Base-by-base conservation (phyloP, 768 basidiomycete species). In the Mycena crocata region DNA sequence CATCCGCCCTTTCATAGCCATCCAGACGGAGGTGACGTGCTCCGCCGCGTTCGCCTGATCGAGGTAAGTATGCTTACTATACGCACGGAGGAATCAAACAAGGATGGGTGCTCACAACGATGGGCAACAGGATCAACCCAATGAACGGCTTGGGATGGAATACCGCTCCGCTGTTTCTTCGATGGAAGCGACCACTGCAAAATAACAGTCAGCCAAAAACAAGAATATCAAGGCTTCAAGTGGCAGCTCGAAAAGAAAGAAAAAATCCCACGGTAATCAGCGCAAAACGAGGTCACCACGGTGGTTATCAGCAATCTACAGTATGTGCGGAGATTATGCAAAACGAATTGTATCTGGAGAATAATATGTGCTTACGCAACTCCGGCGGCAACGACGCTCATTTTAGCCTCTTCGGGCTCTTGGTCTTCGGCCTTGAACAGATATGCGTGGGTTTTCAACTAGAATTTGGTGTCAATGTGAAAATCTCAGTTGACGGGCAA, bases 21-120 rank as follows among this genome's bases (percentile, higher is more conserved):
- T 94, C 89, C 93, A 95, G 3, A 96, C 87, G 9, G 92, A 88
- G n/a, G n/a, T n/a, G n/a, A n/a, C n/a, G n/a, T n/a, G n/a, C n/a
- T n/a, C n/a, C n/a, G n/a, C n/a, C n/a, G 92, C 91, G 74, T 93
- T 94, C 1, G 90, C 88, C 90, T 91, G 62, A 14, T 60, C 42
- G 15, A n/a, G n/a, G n/a, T n/a, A n/a, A n/a, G n/a, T n/a, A n/a
- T n/a, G 49, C 63, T 40, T 44, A 62, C 28, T n/a, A 42, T 14
- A n/a, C 62, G 39, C 13, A n/a, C 28, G 13, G 19, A 30, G 63
- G 13, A 13, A 19, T 8, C 13, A 30, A 48, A n/a, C n/a, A n/a
- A 44, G 50, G 23, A 44, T 59, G 37, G n/a, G 10, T 23, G 82
- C 89, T 63, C 75, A 90, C 93, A 46, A 96, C 95, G 52, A 97